These are phyloP conservation scores for Gamsiella multidivaricata DNA, from an alignment of 192 early-diverging fungal genomes.

Conservation along the genomic window DNA sequence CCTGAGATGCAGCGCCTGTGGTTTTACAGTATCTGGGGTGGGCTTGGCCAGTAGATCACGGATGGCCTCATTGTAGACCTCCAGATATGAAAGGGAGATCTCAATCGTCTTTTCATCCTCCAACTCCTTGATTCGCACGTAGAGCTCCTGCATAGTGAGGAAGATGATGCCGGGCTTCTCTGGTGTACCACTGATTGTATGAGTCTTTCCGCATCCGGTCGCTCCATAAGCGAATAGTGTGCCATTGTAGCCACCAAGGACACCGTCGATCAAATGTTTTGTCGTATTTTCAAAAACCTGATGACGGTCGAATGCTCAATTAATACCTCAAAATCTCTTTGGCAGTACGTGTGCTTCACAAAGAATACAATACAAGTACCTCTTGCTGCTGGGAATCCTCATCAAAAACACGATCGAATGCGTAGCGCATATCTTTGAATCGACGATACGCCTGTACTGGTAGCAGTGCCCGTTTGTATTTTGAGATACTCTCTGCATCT, in stretches of 20 bases:
- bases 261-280: slow-evolving; percentile 71
- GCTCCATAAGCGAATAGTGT: slow-evolving; percentile 93
- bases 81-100: slow-evolving; percentile 84
- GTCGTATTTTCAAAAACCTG: slow-evolving; percentile 77
- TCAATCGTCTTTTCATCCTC: slow-evolving; percentile 78
- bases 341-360: too few species aligned
- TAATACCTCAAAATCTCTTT: too few species aligned
- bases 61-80: slow-evolving; percentile 97
- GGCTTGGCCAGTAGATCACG: slow-evolving; percentile 78
- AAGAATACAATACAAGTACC: too few species aligned
- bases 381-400: slow-evolving; percentile 77
- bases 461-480: slow-evolving; percentile 49
- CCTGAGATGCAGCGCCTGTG: slow-evolving; percentile 69
- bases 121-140: slow-evolving; percentile 73
- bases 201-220: slow-evolving; percentile 89
- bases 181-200: slow-evolving; percentile 73
- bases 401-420: slow-evolving; percentile 83
- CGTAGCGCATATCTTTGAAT: slow-evolving; percentile 77
- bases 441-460: slow-evolving; percentile 72
- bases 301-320: too few species aligned
- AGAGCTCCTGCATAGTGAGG: slow-evolving; percentile 93
- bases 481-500: slow-evolving; percentile 57
- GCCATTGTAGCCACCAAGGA: slow-evolving; percentile 85
- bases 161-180: slow-evolving; percentile 89
- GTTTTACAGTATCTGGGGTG: slow-evolving; percentile 49